phyloP scores from a whole-genome alignment of 139 green algal species.

The Coelastrella sp. region DNA sequence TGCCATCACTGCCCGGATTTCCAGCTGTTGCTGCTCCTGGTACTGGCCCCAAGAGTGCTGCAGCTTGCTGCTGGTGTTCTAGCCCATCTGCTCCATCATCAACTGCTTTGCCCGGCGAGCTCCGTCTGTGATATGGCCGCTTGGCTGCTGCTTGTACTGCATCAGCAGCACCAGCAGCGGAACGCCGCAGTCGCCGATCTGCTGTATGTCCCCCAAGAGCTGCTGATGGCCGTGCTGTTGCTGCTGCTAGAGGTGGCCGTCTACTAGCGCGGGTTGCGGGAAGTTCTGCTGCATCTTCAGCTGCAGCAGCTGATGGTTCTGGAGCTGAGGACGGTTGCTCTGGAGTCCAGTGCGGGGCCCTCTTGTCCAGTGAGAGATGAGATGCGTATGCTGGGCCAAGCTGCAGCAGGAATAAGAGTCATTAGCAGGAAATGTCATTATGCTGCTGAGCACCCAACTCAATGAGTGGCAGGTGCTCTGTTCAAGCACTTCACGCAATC shows the following conservation, averaged over 20 bases:
- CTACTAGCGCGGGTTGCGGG: background rate
- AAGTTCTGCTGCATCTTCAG: background rate
- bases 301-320: background rate
- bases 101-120: too few species aligned
- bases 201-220: background rate
- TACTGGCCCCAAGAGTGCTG: too few species aligned
- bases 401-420: background rate
- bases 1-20: too few species aligned
- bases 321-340: background rate
- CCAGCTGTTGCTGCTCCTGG: too few species aligned
- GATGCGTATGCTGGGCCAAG: conserved; percentile 16
- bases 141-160: background rate
- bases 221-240: background rate
- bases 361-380: background rate
- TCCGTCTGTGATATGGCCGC: background rate
- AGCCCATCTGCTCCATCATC: too few species aligned
- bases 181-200: background rate
- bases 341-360: background rate
- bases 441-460: background rate
- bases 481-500: too few species aligned
- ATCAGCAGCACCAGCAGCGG: background rate
- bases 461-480: too few species aligned
- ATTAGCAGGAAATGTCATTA: background rate
- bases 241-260: background rate
- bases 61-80: too few species aligned